phyloP scores from a whole-genome alignment of 1,139 yeast genomes.

The Yarrowia galli region DNA sequence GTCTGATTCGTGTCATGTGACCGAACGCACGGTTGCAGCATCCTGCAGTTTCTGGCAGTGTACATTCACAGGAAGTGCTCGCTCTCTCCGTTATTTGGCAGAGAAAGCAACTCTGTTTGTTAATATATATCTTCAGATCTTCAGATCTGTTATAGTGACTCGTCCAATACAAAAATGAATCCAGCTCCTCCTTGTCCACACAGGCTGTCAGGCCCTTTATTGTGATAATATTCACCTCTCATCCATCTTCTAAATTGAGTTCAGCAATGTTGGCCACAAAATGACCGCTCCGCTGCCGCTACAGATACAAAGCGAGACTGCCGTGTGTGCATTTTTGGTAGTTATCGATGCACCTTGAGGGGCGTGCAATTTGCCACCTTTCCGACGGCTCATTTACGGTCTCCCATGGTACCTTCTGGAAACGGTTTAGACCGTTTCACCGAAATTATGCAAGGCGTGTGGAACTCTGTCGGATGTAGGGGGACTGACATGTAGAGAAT shows the following conservation, averaged over 20 bases:
- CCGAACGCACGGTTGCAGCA: too few relatives aligned
- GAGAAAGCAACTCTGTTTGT: too few relatives aligned
- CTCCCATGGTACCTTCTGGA: background rate
- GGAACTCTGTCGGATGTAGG: background rate
- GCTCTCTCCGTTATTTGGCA: too few relatives aligned
- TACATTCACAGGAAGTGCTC: too few relatives aligned
- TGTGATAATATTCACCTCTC: too few relatives aligned
- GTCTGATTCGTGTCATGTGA: background rate
- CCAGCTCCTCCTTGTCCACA: too few relatives aligned
- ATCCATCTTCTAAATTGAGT: background rate
- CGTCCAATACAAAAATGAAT: too few relatives aligned
- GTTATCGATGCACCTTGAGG: background rate
- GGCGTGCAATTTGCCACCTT: background rate
- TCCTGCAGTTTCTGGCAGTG: too few relatives aligned
- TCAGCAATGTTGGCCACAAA: background rate
- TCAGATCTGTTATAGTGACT: too few relatives aligned
- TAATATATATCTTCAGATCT: too few relatives aligned
- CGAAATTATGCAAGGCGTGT: background rate
- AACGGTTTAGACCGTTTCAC: conserved; percentile 1
- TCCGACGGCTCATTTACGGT: background rate
- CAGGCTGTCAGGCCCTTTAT: too few relatives aligned
- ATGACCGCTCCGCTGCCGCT: background rate
- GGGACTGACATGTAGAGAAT: too few relatives aligned
- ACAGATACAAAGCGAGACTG: background rate
- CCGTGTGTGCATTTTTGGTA: background rate